These are phyloP conservation scores for Fusarium gaditjirri DNA, from an alignment of 2,329 filamentous ascomycete species.

Conservation along the genomic window DNA sequence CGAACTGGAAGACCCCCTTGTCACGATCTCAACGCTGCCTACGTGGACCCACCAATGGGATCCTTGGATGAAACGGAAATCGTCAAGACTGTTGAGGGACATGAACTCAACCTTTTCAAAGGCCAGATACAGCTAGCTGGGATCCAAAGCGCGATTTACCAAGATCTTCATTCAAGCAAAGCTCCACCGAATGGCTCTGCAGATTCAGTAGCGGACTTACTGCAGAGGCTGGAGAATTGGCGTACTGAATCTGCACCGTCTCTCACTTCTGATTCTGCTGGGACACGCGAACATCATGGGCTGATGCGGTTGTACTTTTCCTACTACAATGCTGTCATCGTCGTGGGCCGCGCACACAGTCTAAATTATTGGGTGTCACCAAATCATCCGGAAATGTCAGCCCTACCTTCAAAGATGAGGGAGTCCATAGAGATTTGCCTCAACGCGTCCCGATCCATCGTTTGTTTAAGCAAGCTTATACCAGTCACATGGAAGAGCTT, in stretches of 20 bases:
- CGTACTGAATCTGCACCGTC: background rate
- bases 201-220: background rate
- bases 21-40: background rate
- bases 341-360: background rate
- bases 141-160: background rate
- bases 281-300: background rate
- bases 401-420: background rate
- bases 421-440: background rate
- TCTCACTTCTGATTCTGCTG: background rate
- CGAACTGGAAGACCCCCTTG: background rate
- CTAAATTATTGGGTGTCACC: background rate
- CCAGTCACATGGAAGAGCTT: background rate
- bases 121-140: background rate
- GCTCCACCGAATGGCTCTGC: rapidly evolving
- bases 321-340: background rate
- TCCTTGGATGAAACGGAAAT: background rate
- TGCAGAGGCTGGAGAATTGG: background rate
- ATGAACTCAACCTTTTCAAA: background rate
- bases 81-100: background rate
- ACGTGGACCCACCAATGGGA: background rate
- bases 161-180: background rate
- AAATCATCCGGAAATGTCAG: background rate
- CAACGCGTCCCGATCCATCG: background rate
- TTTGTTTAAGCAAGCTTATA: background rate
- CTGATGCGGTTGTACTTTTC: background rate